Conservation (phyloP, 805 yeast species). For the Kregervanrija pseudodelftensis region DNA sequence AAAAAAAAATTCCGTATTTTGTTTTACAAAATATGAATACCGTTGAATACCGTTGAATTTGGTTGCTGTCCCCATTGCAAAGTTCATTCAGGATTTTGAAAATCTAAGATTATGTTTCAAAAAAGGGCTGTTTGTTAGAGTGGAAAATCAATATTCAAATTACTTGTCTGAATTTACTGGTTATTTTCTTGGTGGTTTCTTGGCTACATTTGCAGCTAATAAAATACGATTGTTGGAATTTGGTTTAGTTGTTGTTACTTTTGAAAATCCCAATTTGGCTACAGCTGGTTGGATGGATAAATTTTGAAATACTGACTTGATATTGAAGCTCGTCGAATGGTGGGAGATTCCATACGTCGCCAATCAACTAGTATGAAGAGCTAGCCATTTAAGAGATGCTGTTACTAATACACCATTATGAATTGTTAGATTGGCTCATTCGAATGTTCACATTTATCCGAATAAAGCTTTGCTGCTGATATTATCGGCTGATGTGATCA, state of each 20-base stretch:
- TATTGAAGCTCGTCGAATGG: no score
- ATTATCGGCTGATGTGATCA: not conserved
- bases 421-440: not conserved
- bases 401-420: no score
- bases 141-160: conserved; percentile 33
- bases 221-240: conserved; percentile 51
- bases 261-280: no score
- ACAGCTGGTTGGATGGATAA: no score
- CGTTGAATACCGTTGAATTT: conserved; percentile 3
- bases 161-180: conserved; percentile 53
- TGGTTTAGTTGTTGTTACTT: conserved; percentile 17
- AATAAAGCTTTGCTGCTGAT: not conserved
- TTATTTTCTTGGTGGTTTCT: conserved; percentile 62
- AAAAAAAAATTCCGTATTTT: conserved; percentile 36
- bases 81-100: conserved; percentile 59
- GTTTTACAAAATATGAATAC: conserved; percentile 6
- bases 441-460: conserved; percentile 1
- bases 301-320: no score
- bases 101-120: conserved; percentile 37
- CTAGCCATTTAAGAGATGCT: no score
- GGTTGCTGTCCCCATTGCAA: conserved; percentile 49
- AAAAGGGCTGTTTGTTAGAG: conserved; percentile 26
- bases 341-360: no score
- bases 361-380: no score
- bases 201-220: conserved; percentile 53